These are phyloP conservation scores for Ophiocordyceps camponoti-leonardi DNA, from an alignment of 2,329 filamentous ascomycete genomes.

Conservation along the genomic window DNA sequence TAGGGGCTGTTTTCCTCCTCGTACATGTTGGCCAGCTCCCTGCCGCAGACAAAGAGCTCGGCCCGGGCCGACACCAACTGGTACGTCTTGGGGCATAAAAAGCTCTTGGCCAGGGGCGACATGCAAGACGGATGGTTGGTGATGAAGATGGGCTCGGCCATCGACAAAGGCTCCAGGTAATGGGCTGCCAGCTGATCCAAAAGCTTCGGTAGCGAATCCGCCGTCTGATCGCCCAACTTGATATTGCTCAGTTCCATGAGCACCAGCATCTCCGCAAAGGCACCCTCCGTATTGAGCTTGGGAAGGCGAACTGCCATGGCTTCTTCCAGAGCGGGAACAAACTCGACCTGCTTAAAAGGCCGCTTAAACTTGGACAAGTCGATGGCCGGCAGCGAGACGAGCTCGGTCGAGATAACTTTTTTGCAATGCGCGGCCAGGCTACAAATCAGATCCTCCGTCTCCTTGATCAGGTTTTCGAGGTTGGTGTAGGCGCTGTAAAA, in stretches of 20 bases:
- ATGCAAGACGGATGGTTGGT: constrained; percentile 79
- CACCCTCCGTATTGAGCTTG: constrained; percentile 35
- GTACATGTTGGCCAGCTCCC: constrained; percentile 89
- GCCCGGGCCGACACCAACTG: constrained; percentile 68
- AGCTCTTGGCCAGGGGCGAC: constrained; percentile 82
- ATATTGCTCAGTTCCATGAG: constrained; percentile 38
- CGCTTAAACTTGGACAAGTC: constrained; percentile 29
- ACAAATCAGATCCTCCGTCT: constrained; percentile 56
- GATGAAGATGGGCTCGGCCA: constrained; percentile 59
- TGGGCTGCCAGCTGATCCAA: constrained; percentile 63
- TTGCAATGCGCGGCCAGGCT: constrained; percentile 37
- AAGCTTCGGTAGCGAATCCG: constrained; percentile 43
- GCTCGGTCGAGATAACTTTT: constrained; percentile 24
- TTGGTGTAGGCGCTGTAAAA: constrained; percentile 83
- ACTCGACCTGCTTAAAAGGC: constrained; percentile 55
- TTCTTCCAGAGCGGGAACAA: constrained; percentile 62
- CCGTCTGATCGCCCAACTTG: constrained; percentile 48
- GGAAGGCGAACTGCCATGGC: constrained; percentile 50
- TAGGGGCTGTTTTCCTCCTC: constrained; percentile 94
- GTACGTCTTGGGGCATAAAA: constrained; percentile 45
- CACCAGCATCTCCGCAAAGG: constrained; percentile 38
- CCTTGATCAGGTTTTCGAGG: constrained; percentile 53
- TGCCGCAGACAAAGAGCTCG: constrained; percentile 66
- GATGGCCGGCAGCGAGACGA: constrained; percentile 28
- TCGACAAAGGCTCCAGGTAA: constrained; percentile 65